Percentiles rank a stretch among this genome's conserved stretches.
Conservation (phyloP, 2,329 filamentous ascomycete species). For the Chaetomium sp. region DNA sequence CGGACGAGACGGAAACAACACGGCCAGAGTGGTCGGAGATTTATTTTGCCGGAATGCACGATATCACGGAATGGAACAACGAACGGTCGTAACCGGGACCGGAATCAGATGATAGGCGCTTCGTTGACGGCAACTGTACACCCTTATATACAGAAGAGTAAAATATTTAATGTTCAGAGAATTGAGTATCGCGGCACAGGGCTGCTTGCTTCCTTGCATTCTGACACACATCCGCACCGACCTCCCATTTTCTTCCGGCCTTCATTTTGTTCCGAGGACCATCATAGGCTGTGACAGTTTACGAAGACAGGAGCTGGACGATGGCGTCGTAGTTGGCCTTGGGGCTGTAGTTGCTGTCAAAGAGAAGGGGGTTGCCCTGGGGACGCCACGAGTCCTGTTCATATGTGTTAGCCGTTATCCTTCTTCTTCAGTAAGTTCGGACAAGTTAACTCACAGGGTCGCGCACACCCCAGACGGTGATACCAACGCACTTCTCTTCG, state of each 20-base stretch:
- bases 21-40: too few relatives aligned
- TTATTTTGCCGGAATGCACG: not conserved
- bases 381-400: conserved; percentile 45
- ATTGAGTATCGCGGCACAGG: too few relatives aligned
- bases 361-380: conserved; percentile 45
- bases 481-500: conserved; percentile 54
- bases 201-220: too few relatives aligned
- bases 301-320: conserved; percentile 20
- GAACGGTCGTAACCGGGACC: not conserved
- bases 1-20: too few relatives aligned
- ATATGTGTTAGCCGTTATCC: not conserved
- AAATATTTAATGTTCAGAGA: not conserved
- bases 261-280: too few relatives aligned
- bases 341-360: conserved; percentile 44
- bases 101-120: not conserved
- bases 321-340: conserved; percentile 47
- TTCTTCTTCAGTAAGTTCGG: not conserved
- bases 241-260: too few relatives aligned
- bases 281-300: too few relatives aligned
- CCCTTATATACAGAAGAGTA: not conserved
- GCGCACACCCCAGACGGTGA: conserved; percentile 56
- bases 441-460: conserved; percentile 33
- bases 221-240: too few relatives aligned
- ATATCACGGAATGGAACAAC: not conserved
- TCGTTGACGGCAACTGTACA: not conserved